Evolutionary conservation across 495 filamentous ascomycete genomes (phyloP), one percentile per base, ranked within the genome.

Genomic region (Aspergillus diversus): DNA sequence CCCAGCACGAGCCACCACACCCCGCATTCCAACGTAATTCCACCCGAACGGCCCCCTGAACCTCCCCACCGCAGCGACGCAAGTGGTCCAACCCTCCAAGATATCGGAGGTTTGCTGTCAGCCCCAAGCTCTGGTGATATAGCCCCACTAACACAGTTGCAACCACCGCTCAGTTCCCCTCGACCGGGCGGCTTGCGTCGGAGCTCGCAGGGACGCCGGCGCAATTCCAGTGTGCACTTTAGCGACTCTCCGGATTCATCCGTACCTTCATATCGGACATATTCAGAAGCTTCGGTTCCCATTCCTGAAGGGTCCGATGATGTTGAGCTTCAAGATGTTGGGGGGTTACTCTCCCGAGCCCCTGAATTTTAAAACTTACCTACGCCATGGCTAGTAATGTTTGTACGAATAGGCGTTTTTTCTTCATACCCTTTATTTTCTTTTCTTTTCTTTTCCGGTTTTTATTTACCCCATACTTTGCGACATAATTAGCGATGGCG

Each of bases 11-110:
- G 62, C 34, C 65, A 61, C 58, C 33, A 49, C 42, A 46, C 52
- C 35, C 46, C 59, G 57, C 54, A 59, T 49, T 47, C 63, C 42
- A 53, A 33, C n/a, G 49, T 21, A 21, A 12, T 13, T 8, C 46
- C 42, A 21, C 46, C 8, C 7, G 47, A 31, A 9, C 47, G 27
- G 15, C n/a, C 15, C 17, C 49, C 33, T 15, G 55, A 60, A 16
- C 11, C 54, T 9, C 49, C 59, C 31, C 56, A 59, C 12, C 60
- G 75, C 8, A 73, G 78, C 17, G 66, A 76, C 16, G 82, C 83
- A 5, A 85, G 81, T 42, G 77, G 81, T 17, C 78, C 84, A 2
- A 72, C 85, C 37, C 71, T 89, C 2, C 83, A 89, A 60, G 87
- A 89, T 63, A 62, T 89, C 1, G 82, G 87, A 12, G 84, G 84